Conservation (phyloP, 2,329 filamentous ascomycete genomes). For the Coniochaeta prunicola region DNA sequence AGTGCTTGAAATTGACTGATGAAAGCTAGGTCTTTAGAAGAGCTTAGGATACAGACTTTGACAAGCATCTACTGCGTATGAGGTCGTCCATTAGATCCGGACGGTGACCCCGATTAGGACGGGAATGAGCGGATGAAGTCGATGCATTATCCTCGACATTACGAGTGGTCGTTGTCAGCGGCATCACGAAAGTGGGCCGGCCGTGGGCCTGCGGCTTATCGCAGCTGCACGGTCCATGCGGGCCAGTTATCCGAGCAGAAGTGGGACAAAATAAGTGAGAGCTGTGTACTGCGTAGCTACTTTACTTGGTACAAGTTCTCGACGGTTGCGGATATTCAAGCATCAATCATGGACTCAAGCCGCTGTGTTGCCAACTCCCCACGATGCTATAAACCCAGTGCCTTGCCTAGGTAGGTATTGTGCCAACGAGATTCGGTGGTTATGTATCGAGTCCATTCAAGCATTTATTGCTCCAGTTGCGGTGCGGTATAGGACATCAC, state of each 20-base stretch:
- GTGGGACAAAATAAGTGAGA: neutral
- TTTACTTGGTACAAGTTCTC: neutral
- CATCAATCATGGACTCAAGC: no score
- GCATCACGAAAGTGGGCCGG: neutral
- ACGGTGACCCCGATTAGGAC: neutral
- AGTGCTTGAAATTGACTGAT: neutral
- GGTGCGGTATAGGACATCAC: no score
- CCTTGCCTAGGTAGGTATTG: no score
- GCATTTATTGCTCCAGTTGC: no score
- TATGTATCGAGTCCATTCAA: no score
- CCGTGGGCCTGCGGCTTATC: neutral
- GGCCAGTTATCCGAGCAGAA: neutral
- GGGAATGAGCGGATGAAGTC: constrained; percentile 1
- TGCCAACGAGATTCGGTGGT: no score
- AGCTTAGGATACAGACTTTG: neutral
- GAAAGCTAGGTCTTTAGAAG: no score
- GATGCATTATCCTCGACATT: neutral
- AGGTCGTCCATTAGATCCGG: neutral
- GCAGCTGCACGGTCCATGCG: neutral
- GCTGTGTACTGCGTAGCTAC: no score
- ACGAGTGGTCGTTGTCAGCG: neutral
- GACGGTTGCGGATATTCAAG: no score
- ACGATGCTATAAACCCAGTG: no score
- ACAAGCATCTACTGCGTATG: neutral
- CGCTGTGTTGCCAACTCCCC: no score